Conservation (phyloP, 768 basidiomycete species). For the Tubosaeta sp. region DNA sequence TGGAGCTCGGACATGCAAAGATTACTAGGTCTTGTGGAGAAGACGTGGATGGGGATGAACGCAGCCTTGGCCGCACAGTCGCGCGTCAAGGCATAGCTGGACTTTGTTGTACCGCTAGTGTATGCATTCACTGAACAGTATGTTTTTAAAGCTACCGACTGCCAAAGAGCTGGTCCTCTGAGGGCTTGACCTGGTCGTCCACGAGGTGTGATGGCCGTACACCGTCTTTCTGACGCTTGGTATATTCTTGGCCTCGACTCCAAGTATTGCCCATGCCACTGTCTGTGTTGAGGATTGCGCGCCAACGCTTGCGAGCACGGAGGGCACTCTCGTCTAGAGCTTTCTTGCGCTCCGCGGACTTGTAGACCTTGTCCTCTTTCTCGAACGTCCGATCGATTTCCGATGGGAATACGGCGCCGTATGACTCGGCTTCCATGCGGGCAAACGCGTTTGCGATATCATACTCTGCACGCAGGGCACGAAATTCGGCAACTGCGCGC, state of each 20-base stretch:
- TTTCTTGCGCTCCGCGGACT: conserved; percentile 53
- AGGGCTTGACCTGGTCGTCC: conserved; percentile 32
- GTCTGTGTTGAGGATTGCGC: conserved; percentile 50
- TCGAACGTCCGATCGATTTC: conserved; percentile 59
- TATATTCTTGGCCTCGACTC: conserved; percentile 73
- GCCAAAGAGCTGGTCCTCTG: conserved; percentile 16
- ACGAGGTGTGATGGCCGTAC: conserved; percentile 62
- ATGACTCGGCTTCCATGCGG: conserved; percentile 69
- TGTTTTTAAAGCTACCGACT: conserved; percentile 13
- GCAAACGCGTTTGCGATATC: conserved; percentile 75
- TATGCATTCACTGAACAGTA: conserved; percentile 1
- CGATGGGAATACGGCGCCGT: conserved; percentile 64
- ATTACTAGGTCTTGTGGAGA: conserved; percentile 86
- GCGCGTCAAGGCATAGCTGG: conserved; percentile 43
- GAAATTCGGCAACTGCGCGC: conserved; percentile 78
- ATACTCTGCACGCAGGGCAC: conserved; percentile 80
- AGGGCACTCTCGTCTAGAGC: conserved; percentile 56
- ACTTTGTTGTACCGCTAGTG: conserved; percentile 15
- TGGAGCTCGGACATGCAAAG: conserved; percentile 98
- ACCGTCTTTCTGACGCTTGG: conserved; percentile 67
- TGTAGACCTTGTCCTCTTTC: conserved; percentile 58
- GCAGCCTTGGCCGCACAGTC: conserved; percentile 84
- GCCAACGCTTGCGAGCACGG: conserved; percentile 74
- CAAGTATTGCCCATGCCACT: conserved; percentile 45
- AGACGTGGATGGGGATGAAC: conserved; percentile 98